Base-by-base conservation (phyloP, 495 filamentous ascomycete genomes). In the Lophium mytilinum region DNA sequence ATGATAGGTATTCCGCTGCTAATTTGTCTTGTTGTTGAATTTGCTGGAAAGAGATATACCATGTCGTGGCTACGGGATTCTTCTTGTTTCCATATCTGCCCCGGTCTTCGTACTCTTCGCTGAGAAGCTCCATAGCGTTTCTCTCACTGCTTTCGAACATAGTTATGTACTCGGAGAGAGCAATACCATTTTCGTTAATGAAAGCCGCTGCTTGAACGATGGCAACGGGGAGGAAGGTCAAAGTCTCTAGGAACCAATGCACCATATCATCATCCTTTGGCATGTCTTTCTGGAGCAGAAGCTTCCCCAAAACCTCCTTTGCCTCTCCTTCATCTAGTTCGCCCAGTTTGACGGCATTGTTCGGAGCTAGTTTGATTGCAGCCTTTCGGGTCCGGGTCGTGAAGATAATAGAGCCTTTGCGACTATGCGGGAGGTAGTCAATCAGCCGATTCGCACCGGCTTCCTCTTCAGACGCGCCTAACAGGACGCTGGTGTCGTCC, bases 121-220 rank as follows among this genome's bases (percentile, higher is more conserved):
- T 58, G 2, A 65, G 7, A 6, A 66, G 46, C 6, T n/a, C 19
- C n/a, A 58, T 36, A 4, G 49, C 36, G 45, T 58, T 50, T 15
- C 55, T n/a, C 36, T 65, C 53, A 11, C 59, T 54, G 36, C 37
- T 39, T 39, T 40, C 9, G 10, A 65, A 37, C 11, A 57, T 24
- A 14, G 34, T 7, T 11, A 62, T 19, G 50, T 65, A 65, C 9
- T 62, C 59, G 0, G 49, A 39, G 3, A 62, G n/a, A 21, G 59
- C 52, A 24, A 43, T 49, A 14, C 21, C 42, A 51, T 62, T 63
- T 15, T 14, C 46, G 52, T 63, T 58, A 21, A 67, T 64, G 42
- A 62, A 64, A 17, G 64, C 62, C 6, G 62, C 61, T 17, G 62
- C 64, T 47, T 67, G 64, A n/a, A 50, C 60, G 21, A 67, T 62